phyloP scores from a whole-genome alignment of 73 alveolate genomes.

The Tetrahymena malaccensis region DNA sequence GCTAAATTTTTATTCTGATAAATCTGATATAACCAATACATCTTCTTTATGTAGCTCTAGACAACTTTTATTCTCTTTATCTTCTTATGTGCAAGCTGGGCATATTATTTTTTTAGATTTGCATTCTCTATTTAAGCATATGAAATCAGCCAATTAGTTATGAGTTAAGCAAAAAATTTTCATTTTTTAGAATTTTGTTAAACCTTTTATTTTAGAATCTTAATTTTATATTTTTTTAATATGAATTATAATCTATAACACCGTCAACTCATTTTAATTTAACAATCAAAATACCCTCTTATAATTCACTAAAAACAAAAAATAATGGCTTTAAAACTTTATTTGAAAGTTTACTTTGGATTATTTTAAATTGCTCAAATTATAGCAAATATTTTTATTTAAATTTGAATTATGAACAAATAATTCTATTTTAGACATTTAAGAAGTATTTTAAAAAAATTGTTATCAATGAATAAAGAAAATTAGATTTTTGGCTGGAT shows the following conservation, averaged over 20 bases:
- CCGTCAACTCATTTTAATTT: too few relatives aligned
- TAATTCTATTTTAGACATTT: too few relatives aligned
- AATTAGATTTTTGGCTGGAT: too few relatives aligned
- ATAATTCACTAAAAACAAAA: not conserved
- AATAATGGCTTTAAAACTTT: too few relatives aligned
- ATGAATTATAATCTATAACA: not conserved
- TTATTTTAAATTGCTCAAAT: too few relatives aligned
- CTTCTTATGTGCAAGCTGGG: not conserved
- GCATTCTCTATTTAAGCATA: not conserved
- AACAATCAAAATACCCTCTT: not conserved
- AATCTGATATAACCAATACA: not conserved
- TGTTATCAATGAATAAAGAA: too few relatives aligned
- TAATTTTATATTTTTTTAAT: not conserved
- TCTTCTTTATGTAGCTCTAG: not conserved
- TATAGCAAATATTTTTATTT: too few relatives aligned
- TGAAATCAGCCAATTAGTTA: not conserved
- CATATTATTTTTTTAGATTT: not conserved
- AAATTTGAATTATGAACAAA: too few relatives aligned
- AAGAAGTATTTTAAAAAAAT: too few relatives aligned
- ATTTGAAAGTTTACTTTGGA: too few relatives aligned
- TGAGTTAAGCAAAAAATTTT: not conserved
- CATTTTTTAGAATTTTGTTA: not conserved
- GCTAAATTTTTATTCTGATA: not conserved
- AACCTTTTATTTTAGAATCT: too few relatives aligned
- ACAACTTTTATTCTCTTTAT: not conserved